Percentiles rank a stretch among this genome's conserved stretches.
Evolutionary conservation across 371 early-diverging fungal species (phyloP).

Genomic region (Mortierella sp.): DNA sequence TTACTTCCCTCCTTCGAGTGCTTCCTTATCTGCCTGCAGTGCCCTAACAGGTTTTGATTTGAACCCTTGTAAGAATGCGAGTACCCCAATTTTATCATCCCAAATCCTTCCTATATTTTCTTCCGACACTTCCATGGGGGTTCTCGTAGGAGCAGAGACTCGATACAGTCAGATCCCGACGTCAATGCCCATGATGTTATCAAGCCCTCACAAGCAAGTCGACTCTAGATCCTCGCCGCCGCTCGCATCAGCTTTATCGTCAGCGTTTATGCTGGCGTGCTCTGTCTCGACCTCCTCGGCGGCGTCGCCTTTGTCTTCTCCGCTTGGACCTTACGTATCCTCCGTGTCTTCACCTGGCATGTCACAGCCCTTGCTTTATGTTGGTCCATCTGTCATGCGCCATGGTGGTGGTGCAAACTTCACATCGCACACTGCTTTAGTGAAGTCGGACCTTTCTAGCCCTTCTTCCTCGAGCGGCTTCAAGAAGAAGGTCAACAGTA

Average conservation of each 20-base stretch:
- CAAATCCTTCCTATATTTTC: not conserved
- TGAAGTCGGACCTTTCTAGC: not conserved
- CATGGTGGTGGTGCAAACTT: not conserved
- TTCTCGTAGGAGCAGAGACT: not conserved
- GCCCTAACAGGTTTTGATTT: not conserved
- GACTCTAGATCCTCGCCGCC: not conserved
- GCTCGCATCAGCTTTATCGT: not conserved
- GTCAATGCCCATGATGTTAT: not conserved
- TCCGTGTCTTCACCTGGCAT: not conserved
- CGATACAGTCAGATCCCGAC: not conserved
- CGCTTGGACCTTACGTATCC: not conserved
- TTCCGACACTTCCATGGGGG: not conserved
- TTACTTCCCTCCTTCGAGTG: not conserved
- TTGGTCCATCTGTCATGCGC: not conserved
- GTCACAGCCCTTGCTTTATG: not conserved
- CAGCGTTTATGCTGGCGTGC: not conserved
- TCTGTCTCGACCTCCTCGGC: not conserved
- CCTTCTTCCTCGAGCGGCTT: not conserved
- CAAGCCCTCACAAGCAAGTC: not conserved
- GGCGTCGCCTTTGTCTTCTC: not conserved
- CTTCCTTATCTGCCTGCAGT: not conserved
- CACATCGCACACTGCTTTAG: not conserved
- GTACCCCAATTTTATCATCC: not conserved
- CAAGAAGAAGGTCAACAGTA: not conserved
- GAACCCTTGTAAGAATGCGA: not conserved